Conservation (phyloP, 805 yeast genomes). For the Myxozyma kluyveri region DNA sequence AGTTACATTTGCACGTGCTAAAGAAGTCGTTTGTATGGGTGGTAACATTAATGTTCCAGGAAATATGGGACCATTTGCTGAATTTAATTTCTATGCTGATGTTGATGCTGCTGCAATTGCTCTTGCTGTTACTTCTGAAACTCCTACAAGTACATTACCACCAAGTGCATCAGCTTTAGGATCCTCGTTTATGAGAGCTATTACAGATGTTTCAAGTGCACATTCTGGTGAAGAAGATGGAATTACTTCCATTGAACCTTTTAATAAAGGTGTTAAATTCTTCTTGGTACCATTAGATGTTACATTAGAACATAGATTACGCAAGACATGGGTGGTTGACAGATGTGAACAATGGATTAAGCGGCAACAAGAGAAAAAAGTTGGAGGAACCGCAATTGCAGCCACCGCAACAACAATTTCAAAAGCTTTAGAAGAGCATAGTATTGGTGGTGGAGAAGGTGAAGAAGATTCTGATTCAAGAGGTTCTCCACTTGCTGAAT, state of each 20-base stretch:
- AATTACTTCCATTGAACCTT: neutral
- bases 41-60: conserved; percentile 41
- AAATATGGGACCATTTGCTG: conserved; percentile 44
- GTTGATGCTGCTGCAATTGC: conserved; percentile 43
- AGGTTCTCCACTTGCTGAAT: conserved; percentile 37
- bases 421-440: neutral
- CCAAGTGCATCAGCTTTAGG: conserved; percentile 17
- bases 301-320: conserved; percentile 38
- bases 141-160: conserved; percentile 38
- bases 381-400: neutral
- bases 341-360: conserved; percentile 17
- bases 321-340: conserved; percentile 18
- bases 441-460: conserved; percentile 11
- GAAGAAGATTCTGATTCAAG: neutral
- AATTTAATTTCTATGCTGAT: conserved; percentile 45
- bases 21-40: conserved; percentile 43
- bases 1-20: conserved; percentile 36
- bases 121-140: conserved; percentile 37
- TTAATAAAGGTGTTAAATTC: conserved; percentile 34
- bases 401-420: neutral
- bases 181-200: conserved; percentile 3
- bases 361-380: too few species aligned
- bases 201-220: neutral
- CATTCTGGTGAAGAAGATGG: neutral
- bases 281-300: conserved; percentile 42